Percentiles rank a stretch among this genome's conserved stretches.
Evolutionary conservation across 371 early-diverging fungal genomes (phyloP).

Genomic region (Mortierella sp.): DNA sequence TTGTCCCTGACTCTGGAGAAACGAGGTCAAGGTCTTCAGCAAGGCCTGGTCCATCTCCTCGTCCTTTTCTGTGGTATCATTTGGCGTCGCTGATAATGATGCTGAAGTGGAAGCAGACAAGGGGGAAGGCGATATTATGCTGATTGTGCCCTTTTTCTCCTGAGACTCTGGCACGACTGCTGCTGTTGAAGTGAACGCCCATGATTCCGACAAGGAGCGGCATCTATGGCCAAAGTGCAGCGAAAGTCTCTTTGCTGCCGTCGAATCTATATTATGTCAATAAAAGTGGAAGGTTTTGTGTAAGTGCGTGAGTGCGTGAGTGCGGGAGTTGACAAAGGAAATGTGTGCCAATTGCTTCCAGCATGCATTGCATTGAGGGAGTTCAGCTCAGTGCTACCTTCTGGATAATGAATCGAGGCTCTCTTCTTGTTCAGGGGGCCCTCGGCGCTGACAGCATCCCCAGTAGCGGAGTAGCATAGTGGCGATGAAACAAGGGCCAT

Average conservation of each 20-base stretch:
- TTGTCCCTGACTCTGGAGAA: constrained; percentile 34
- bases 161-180: constrained; percentile 19
- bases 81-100: background rate
- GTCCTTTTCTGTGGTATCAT: background rate
- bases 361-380: background rate
- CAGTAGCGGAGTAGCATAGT: constrained; percentile 23
- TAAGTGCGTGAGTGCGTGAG: background rate
- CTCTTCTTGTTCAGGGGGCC: constrained; percentile 31
- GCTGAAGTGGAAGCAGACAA: background rate
- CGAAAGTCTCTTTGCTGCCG: constrained; percentile 36
- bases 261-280: constrained; percentile 26
- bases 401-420: constrained; percentile 47
- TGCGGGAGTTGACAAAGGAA: background rate
- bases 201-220: constrained; percentile 53
- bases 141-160: constrained; percentile 9
- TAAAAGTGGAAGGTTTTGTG: no score
- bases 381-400: constrained; percentile 20
- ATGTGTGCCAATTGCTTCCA: background rate
- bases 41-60: constrained; percentile 21
- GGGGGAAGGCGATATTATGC: background rate
- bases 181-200: constrained; percentile 21
- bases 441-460: constrained; percentile 14
- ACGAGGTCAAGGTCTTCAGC: constrained; percentile 24
- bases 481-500: constrained; percentile 41
- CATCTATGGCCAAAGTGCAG: constrained; percentile 36